phyloP scores from a whole-genome alignment of 2,329 filamentous ascomycete species.

The Aphanoascus verrucosus region DNA sequence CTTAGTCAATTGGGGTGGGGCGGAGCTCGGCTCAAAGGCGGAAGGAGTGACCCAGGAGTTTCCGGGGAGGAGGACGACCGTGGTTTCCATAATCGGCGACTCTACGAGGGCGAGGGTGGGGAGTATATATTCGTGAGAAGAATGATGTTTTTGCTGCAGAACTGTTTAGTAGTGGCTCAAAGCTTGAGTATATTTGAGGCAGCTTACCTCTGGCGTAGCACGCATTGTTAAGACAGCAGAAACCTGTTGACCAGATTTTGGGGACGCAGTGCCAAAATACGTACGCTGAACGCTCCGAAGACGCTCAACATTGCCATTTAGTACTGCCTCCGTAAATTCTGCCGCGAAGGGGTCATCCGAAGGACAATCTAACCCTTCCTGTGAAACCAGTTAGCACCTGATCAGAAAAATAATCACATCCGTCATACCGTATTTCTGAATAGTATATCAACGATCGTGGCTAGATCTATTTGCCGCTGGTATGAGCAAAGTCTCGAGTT shows the following conservation, averaged over 20 bases:
- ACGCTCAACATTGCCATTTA: not conserved
- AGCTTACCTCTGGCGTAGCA: not conserved
- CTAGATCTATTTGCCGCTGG: not conserved
- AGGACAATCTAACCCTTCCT: conserved; percentile 6
- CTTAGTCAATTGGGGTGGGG: not conserved
- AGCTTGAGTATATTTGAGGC: too few relatives aligned
- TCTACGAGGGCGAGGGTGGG: conserved; percentile 34
- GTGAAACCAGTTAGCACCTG: not conserved
- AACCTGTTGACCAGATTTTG: not conserved
- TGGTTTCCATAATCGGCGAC: conserved; percentile 46
- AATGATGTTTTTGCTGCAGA: conserved; percentile 12
- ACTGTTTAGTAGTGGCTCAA: too few relatives aligned
- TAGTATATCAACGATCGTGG: not conserved
- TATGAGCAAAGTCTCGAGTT: conserved; percentile 7
- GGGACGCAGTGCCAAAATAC: not conserved
- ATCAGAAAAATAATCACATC: not conserved
- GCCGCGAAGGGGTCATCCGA: not conserved
- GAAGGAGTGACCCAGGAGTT: conserved; percentile 13
- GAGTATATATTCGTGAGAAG: conserved; percentile 34
- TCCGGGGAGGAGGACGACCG: conserved; percentile 46
- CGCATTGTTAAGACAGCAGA: conserved; percentile 2
- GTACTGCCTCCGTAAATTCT: not conserved
- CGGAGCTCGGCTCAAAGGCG: not conserved
- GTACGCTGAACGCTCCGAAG: not conserved
- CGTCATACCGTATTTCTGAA: conserved; percentile 5